These are phyloP conservation scores for Lipomyces mesembrius DNA, from an alignment of 805 yeast species.

Conservation along the genomic window DNA sequence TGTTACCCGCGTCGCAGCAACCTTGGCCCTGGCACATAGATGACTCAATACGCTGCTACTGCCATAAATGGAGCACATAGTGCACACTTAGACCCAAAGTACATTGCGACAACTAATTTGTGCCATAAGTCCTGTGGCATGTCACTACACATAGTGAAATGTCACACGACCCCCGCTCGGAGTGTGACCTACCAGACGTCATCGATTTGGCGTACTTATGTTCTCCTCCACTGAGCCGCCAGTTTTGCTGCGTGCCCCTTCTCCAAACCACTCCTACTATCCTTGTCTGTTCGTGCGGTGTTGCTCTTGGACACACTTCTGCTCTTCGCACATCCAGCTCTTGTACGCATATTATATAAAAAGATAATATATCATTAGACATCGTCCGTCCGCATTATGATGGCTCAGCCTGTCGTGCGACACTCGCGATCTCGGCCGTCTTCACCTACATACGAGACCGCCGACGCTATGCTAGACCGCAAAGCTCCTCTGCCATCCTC, in stretches of 20 bases:
- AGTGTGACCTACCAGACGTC: slow-evolving; percentile 1
- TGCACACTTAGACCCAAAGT: background rate
- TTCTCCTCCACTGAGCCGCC: slow-evolving; percentile 3
- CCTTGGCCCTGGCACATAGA: background rate
- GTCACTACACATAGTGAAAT: background rate
- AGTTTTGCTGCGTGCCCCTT: slow-evolving; percentile 3
- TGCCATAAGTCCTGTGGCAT: background rate
- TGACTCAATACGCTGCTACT: background rate
- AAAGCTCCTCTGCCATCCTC: background rate
- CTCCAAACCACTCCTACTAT: background rate
- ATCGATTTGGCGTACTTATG: background rate
- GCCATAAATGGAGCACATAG: background rate
- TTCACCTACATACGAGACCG: background rate
- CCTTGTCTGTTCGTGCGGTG: background rate
- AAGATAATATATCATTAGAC: background rate
- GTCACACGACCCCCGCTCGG: slow-evolving; percentile 10
- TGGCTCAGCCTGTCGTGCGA: slow-evolving; percentile 1
- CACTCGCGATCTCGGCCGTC: slow-evolving; percentile 3
- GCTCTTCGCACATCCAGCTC: background rate
- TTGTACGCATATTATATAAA: background rate
- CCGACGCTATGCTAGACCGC: background rate
- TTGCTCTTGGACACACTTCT: background rate
- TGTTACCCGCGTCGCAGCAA: background rate
- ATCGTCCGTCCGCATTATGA: background rate
- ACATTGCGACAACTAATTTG: background rate